A percentile compares a stretch with the other conserved stretches of the same genome.
Conservation (phyloP, 148 eudicot genomes). For the Chenopodium formosanum region DNA sequence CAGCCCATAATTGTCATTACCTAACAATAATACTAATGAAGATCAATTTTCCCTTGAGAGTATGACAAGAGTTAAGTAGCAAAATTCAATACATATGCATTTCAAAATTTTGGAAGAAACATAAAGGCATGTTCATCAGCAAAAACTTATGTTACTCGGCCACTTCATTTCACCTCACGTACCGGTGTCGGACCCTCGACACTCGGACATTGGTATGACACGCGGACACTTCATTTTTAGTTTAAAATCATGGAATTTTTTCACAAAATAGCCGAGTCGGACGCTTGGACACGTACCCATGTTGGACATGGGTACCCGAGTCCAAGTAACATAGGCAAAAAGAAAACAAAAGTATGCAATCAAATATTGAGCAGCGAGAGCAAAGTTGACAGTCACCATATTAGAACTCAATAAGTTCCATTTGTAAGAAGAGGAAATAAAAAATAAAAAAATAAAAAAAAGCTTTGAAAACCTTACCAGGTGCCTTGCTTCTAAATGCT, state of each 20-base stretch:
- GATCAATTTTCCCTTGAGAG: not conserved
- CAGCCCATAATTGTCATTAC: not conserved
- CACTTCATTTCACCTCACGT: too few species aligned
- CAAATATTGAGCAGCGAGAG: not conserved
- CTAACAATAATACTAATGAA: not conserved
- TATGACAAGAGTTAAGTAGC: not conserved
- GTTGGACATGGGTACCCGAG: too few species aligned
- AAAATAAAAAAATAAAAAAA: not conserved
- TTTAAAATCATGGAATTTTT: too few species aligned
- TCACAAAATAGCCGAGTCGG: too few species aligned
- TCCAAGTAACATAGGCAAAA: too few species aligned
- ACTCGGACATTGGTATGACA: too few species aligned
- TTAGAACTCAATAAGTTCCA: not conserved
- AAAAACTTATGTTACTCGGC: too few species aligned
- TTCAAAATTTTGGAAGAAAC: not conserved
- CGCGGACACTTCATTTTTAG: too few species aligned
- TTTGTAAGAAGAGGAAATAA: too few species aligned
- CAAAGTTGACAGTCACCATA: not conserved
- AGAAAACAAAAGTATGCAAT: not conserved
- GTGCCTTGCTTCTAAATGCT: conserved; percentile 82
- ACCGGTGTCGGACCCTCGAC: too few species aligned
- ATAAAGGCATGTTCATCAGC: not conserved
- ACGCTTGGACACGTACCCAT: too few species aligned
- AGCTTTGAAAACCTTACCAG: conserved; percentile 43
- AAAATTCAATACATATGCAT: not conserved